Conservation (phyloP, 1,284 basidiomycete species). For the Sphagnurus paluster region DNA sequence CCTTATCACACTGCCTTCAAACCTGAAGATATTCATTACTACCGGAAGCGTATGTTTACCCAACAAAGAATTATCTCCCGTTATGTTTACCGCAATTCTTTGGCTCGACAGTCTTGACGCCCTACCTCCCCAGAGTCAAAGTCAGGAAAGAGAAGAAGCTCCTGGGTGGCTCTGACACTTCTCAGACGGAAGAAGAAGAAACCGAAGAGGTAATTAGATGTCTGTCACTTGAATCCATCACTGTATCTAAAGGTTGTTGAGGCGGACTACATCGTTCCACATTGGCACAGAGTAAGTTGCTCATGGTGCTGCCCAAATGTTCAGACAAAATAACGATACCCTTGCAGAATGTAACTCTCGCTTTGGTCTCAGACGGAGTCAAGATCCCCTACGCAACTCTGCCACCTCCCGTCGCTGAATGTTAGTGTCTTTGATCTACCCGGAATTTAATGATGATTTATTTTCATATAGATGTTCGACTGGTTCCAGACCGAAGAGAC, state of each 20-base stretch:
- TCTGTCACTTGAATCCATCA: neutral
- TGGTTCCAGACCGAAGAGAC: conserved; percentile 60
- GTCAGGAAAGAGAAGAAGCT: conserved; percentile 84
- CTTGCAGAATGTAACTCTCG: conserved; percentile 83
- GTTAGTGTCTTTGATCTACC: conserved; percentile 45
- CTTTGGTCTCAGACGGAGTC: conserved; percentile 74
- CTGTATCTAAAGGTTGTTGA: conserved; percentile 1
- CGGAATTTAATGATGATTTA: conserved; percentile 1
- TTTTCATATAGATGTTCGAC: conserved; percentile 51
- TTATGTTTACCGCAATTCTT: conserved; percentile 8
- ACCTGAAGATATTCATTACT: conserved; percentile 64
- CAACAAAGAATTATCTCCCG: too few relatives aligned
- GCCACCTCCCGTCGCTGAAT: conserved; percentile 62
- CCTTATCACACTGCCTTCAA: conserved; percentile 56
- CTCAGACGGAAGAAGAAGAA: conserved; percentile 44
- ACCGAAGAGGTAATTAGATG: conserved; percentile 44
- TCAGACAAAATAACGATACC: too few relatives aligned
- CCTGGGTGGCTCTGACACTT: conserved; percentile 43
- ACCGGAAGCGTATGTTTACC: conserved; percentile 75
- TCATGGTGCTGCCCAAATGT: too few relatives aligned
- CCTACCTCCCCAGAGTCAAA: conserved; percentile 75
- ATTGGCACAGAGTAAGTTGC: conserved; percentile 74
- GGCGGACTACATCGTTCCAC: conserved; percentile 67
- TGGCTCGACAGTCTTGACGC: conserved; percentile 70
- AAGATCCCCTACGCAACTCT: conserved; percentile 58